Conservation (phyloP, 192 early-diverging fungal genomes). For the Umbelopsis sp. region DNA sequence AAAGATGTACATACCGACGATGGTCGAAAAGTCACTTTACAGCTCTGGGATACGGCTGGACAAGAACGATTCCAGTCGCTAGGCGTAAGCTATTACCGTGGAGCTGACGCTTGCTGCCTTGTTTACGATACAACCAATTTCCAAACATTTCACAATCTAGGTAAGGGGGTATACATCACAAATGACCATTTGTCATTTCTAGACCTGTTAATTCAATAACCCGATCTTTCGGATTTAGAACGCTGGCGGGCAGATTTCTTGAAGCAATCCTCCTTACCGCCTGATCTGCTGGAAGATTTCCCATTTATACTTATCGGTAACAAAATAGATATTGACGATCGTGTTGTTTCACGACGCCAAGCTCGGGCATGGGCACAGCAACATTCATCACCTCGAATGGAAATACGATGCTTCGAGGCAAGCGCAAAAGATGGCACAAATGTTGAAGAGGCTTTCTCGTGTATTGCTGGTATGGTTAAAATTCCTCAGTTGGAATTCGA, state of each 20-base stretch:
- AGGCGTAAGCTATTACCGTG: conserved; percentile 96
- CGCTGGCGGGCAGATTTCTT: conserved; percentile 96
- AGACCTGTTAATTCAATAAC: not conserved
- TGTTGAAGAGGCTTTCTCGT: conserved; percentile 94
- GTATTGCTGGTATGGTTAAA: conserved; percentile 70
- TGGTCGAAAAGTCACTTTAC: conserved; percentile 61
- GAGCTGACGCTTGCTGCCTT: conserved; percentile 96
- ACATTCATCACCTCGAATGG: conserved; percentile 74
- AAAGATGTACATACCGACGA: conserved; percentile 91
- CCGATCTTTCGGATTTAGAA: conserved; percentile 28
- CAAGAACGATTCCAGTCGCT: conserved; percentile 96
- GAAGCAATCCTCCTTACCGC: conserved; percentile 74
- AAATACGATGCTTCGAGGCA: conserved; percentile 96
- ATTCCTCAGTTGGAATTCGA: conserved; percentile 55
- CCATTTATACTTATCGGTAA: conserved; percentile 98
- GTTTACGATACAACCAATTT: conserved; percentile 94
- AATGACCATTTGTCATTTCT: not conserved
- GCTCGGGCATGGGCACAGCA: conserved; percentile 65
- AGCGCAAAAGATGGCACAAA: conserved; percentile 95
- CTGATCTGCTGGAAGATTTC: conserved; percentile 85
- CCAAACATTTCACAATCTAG: conserved; percentile 88
- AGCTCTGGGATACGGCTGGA: conserved; percentile 97
- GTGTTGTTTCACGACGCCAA: conserved; percentile 65
- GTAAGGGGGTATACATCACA: conserved; percentile 16
- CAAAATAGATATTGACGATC: conserved; percentile 95